A percentile compares a stretch with the other conserved stretches of the same genome.
Conservation (phyloP, 345 rosid genomes). For the Salix caprea region DNA sequence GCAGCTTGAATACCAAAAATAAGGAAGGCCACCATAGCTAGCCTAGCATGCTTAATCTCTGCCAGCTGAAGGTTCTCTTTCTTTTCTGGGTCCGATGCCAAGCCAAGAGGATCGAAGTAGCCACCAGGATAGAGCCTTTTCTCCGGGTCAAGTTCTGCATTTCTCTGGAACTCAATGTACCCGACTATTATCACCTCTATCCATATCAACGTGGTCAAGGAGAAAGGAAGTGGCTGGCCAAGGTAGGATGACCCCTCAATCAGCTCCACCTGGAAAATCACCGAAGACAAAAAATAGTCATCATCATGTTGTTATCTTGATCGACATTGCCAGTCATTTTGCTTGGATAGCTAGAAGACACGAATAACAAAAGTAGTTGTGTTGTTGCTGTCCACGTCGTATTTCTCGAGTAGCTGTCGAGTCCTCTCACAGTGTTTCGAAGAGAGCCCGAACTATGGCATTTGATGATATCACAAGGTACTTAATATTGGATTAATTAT, state of each 20-base stretch:
- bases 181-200: conserved; percentile 67
- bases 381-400: neutral
- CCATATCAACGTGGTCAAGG: conserved; percentile 74
- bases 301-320: neutral
- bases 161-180: conserved; percentile 60
- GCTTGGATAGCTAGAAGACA: conserved; percentile 27
- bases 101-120: conserved; percentile 75
- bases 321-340: neutral
- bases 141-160: conserved; percentile 73
- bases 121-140: conserved; percentile 75
- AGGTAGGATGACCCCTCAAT: conserved; percentile 89
- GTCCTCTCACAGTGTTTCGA: too few relatives aligned
- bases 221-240: conserved; percentile 82
- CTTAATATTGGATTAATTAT: too few relatives aligned
- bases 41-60: conserved; percentile 78
- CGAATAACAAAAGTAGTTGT: conserved; percentile 4
- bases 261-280: conserved; percentile 59
- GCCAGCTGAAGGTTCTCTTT: conserved; percentile 60
- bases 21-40: conserved; percentile 87
- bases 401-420: neutral
- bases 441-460: too few relatives aligned
- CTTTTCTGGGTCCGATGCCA: conserved; percentile 73
- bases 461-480: too few relatives aligned
- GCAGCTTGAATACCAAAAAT: conserved; percentile 75
- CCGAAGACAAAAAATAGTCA: too few relatives aligned